A percentile compares a stretch with the other conserved stretches of the same genome.
Evolutionary conservation across 2,329 filamentous ascomycete genomes (phyloP).

Genomic region (Orbilia ellipsospora): DNA sequence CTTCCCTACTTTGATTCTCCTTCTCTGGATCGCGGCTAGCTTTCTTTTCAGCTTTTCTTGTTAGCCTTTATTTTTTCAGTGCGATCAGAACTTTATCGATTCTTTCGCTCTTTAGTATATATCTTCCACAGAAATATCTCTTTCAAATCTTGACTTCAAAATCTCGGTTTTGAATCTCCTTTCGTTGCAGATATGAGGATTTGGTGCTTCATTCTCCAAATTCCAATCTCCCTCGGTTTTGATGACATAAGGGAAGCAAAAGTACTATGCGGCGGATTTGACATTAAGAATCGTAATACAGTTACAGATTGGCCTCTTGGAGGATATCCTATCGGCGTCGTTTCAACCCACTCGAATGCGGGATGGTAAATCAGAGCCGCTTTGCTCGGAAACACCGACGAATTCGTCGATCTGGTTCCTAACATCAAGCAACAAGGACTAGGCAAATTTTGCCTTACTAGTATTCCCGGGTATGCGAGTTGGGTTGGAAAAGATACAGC

Average conservation of each 20-base stretch:
- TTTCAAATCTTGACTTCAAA: too few species aligned
- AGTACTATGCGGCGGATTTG: conserved; percentile 31
- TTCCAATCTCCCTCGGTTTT: conserved; percentile 29
- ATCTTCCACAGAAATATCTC: too few species aligned
- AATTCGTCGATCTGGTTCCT: conserved; percentile 36
- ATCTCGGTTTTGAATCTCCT: too few species aligned
- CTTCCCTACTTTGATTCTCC: too few species aligned
- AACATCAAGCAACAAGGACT: conserved; percentile 23
- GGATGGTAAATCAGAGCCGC: conserved; percentile 30
- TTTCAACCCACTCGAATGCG: conserved; percentile 28
- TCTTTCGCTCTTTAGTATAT: too few species aligned
- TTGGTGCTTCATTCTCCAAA: conserved; percentile 30
- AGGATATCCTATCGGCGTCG: conserved; percentile 27
- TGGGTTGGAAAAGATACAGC: conserved; percentile 37
- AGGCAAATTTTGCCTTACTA: conserved; percentile 23
- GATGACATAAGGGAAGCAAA: conserved; percentile 19
- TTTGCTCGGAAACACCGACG: conserved; percentile 10
- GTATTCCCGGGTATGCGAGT: conserved; percentile 13
- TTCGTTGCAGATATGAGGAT: too few species aligned
- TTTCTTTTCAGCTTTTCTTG: too few species aligned
- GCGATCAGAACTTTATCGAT: too few species aligned
- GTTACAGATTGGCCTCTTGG: conserved; percentile 26
- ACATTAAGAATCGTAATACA: conserved; percentile 22
- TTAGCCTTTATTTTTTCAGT: too few species aligned
- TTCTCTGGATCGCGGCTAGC: too few species aligned